These are phyloP conservation scores for Xylaria sp. DNA, from an alignment of 2,329 filamentous ascomycete species.

Conservation along the genomic window DNA sequence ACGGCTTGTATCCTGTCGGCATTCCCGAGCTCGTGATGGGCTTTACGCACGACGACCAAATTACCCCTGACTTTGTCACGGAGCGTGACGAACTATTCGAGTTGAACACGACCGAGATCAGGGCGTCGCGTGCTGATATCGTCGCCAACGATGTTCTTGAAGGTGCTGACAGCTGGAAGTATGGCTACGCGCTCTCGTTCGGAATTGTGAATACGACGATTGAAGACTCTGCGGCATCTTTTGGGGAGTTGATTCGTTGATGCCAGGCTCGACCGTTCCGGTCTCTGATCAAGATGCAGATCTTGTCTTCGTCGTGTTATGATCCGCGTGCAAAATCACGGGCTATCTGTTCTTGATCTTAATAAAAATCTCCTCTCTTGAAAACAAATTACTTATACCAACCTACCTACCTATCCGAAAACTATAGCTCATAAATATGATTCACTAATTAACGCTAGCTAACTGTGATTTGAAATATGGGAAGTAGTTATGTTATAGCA, in stretches of 20 bases:
- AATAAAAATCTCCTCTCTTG: no score
- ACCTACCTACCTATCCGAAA: no score
- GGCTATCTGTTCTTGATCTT: no score
- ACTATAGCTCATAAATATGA: no score
- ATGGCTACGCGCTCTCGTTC: not conserved
- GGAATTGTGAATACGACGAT: constrained; percentile 8
- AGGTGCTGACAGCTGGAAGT: constrained; percentile 26
- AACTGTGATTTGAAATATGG: no score
- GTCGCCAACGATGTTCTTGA: constrained; percentile 5
- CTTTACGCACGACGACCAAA: constrained; percentile 57
- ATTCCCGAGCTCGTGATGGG: constrained; percentile 69
- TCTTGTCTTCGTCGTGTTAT: no score
- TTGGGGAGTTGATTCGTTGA: not conserved
- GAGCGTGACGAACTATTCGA: constrained; percentile 32
- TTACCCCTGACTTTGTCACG: constrained; percentile 40
- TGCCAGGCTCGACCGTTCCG: no score
- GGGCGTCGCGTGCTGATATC: constrained; percentile 31
- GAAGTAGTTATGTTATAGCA: no score
- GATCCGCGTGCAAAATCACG: no score
- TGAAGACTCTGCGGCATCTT: not conserved
- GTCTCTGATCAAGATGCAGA: no score
- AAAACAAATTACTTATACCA: no score
- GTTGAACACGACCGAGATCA: constrained; percentile 33
- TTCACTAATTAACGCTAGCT: no score
- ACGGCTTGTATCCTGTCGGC: constrained; percentile 58